A percentile compares a stretch with the other conserved stretches of the same genome.
phyloP scores from a whole-genome alignment of 345 rosid species.

The Camelina laxa region DNA sequence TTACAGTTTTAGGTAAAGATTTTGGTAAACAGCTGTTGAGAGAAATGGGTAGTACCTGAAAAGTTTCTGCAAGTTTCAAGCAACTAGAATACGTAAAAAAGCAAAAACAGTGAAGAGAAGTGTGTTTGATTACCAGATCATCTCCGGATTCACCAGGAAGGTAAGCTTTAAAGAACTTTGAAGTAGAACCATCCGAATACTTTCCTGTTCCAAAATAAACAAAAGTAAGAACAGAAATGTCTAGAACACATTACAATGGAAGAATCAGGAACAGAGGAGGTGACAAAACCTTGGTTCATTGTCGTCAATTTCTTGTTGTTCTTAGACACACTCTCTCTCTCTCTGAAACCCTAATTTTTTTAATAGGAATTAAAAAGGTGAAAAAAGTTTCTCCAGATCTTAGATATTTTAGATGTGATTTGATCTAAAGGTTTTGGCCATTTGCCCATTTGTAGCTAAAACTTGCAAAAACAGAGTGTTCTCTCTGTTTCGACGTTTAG shows the following conservation, averaged over 20 bases:
- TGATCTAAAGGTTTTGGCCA: background rate
- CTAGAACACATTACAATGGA: background rate
- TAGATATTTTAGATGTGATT: background rate
- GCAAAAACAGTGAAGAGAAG: conserved; percentile 1
- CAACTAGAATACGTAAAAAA: background rate
- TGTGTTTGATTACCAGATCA: conserved; percentile 21
- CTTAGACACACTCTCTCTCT: background rate
- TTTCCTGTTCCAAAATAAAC: background rate
- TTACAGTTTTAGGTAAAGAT: background rate
- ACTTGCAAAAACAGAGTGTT: conserved; percentile 25
- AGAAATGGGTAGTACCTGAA: conserved; percentile 29
- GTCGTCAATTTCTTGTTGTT: conserved; percentile 4
- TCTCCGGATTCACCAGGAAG: background rate
- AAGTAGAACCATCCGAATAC: background rate
- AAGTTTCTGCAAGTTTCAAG: background rate
- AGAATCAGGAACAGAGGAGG: background rate
- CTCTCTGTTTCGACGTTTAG: conserved; percentile 15
- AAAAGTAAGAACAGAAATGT: background rate
- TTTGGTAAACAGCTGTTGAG: background rate
- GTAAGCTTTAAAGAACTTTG: conserved; percentile 24
- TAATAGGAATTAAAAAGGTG: background rate
- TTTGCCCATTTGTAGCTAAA: conserved; percentile 14
- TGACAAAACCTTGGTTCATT: conserved; percentile 17
- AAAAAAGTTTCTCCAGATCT: background rate
- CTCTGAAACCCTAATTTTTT: background rate